Evolutionary conservation across 345 rosid species (phyloP).

Genomic region (Gossypium arboreum): DNA sequence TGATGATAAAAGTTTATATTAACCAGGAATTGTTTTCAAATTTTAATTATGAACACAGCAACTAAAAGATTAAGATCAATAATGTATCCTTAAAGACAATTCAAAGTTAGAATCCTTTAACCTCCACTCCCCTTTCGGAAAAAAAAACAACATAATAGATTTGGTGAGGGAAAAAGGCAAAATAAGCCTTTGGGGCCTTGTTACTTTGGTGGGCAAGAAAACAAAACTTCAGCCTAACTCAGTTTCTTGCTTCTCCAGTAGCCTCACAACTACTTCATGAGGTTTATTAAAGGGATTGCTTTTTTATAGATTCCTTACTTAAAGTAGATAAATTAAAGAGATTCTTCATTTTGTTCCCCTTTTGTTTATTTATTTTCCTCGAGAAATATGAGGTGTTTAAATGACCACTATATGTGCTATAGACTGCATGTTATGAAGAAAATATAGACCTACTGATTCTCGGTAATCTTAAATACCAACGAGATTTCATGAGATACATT

Average conservation of each 20-base stretch:
- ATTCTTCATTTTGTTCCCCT: neutral
- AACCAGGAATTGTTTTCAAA: neutral
- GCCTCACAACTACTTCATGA: neutral
- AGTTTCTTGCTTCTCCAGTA: neutral
- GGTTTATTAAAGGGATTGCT: neutral
- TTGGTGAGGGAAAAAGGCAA: neutral
- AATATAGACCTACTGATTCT: neutral
- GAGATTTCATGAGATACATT: neutral
- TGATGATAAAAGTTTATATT: neutral
- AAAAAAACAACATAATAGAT: neutral
- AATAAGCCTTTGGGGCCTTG: neutral
- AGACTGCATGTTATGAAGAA: neutral
- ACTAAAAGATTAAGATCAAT: neutral
- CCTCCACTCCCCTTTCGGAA: neutral
- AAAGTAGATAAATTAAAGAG: neutral
- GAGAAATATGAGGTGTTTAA: neutral
- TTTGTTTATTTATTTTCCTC: neutral
- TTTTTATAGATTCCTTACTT: neutral
- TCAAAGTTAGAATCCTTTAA: neutral
- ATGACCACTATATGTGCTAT: neutral
- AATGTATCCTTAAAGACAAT: neutral
- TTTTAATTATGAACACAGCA: neutral
- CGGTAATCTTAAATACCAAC: neutral
- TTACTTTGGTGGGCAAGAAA: neutral
- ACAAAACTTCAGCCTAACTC: neutral